Evolutionary conservation across 306 rosid species (phyloP), one percentile per base, ranked within the genome.

Genomic region (Gynostemma pentaphyllum): DNA sequence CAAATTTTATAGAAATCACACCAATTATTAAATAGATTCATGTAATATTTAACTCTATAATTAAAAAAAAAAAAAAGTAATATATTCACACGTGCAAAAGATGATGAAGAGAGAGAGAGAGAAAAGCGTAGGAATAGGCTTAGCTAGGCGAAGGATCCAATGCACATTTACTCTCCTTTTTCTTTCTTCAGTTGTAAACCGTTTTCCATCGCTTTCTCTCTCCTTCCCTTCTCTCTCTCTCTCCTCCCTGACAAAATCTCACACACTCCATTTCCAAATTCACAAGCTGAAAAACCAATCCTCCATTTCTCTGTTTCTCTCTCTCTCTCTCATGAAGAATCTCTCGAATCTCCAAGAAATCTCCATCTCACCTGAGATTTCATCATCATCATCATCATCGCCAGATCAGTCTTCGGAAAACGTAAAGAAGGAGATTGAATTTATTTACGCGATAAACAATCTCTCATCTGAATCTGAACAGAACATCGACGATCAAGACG

Each of bases 401-500:
- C 57, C 64, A 10, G 46, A 19, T 34, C 64, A 37, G 32, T 59
- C 47, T 30, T 44, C 65, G 34, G 34, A 50, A 11, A 32, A 50
- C 27, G 8, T 18, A n/a, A n/a, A n/a, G 9, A 26, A 59, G 46
- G 19, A 59, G 47, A 59, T 37, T 47, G 47, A 37, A 4, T 59
- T 37, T n/a, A 19, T 37, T 19, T 37, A 32, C 12, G 29, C 65
- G 21, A 5, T 51, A 12, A 14, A 51, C 7, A 24, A 8, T 27
- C 60, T 15, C 40, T 5, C 42, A 7, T 36, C 36, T 16, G 57
- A 51, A 11, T 23, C 57, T 51, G 34, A 51, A 51, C 49, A 12
- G 26, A 74, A 70, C 5, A 61, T 60, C 5, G 74, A 75, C 2
- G 72, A 75, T 0, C 34, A 73, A 15, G 83, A 83, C 74, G 97